Conservation (phyloP, 768 basidiomycete genomes). For the Phylloporus sp. region DNA sequence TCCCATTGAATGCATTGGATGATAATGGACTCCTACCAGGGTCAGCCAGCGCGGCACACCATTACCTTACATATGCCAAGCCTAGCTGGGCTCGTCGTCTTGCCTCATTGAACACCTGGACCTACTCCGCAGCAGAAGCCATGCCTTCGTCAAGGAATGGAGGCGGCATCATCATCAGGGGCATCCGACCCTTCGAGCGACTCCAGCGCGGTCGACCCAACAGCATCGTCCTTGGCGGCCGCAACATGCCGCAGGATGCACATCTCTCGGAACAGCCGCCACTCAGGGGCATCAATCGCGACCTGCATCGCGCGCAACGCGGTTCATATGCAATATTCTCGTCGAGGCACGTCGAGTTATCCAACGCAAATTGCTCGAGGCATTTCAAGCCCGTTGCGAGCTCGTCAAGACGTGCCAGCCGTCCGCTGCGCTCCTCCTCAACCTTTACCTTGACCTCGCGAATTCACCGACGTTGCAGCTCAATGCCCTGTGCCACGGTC, state of each 20-base stretch:
- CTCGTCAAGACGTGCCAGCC: conserved; percentile 91
- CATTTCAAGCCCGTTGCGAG: conserved; percentile 87
- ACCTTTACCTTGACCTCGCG: conserved; percentile 94
- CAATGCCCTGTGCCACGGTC: conserved; percentile 94
- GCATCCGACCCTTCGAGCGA: conserved; percentile 64
- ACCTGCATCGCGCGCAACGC: conserved; percentile 78
- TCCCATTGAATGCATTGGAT: no score
- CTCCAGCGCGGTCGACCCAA: conserved; percentile 65
- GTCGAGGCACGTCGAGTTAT: conserved; percentile 87
- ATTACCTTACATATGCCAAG: no score
- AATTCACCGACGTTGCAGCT: conserved; percentile 95
- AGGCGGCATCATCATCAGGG: no score
- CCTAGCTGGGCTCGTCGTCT: no score
- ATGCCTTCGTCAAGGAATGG: no score
- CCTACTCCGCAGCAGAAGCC: no score
- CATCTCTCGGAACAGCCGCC: conserved; percentile 86
- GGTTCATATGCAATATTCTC: conserved; percentile 93
- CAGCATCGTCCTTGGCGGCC: conserved; percentile 64
- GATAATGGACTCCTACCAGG: no score
- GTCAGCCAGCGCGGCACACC: no score
- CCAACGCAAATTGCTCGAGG: conserved; percentile 85
- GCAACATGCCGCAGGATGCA: conserved; percentile 74
- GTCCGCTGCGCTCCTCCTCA: conserved; percentile 93
- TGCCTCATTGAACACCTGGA: no score
- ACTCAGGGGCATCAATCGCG: conserved; percentile 59